phyloP scores from a whole-genome alignment of 495 filamentous ascomycete species.

The Aspergillus campestris region DNA sequence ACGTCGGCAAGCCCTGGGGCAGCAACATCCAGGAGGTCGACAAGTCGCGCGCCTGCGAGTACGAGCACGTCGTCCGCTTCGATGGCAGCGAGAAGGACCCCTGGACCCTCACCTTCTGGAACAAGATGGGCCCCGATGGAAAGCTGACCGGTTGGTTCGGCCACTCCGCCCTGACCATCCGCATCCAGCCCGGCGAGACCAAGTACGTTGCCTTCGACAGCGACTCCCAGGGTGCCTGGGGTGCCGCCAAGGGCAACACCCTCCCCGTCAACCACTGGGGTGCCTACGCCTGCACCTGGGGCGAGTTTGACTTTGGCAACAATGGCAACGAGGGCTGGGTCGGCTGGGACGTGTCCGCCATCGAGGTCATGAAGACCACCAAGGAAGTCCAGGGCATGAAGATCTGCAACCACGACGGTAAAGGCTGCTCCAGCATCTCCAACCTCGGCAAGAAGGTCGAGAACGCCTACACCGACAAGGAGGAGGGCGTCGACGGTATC shows the following conservation, averaged over 20 bases:
- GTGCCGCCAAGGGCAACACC: slow-evolving; percentile 25
- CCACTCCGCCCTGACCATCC: slow-evolving; percentile 33
- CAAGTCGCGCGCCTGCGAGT: slow-evolving; percentile 25
- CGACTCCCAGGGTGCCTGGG: slow-evolving; percentile 35
- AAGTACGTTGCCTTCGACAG: slow-evolving; percentile 41
- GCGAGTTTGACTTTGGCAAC: slow-evolving; percentile 47
- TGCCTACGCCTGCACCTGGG: slow-evolving; percentile 40
- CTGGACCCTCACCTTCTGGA: slow-evolving; percentile 45
- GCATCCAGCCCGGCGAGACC: slow-evolving; percentile 28
- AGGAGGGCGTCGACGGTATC: slow-evolving; percentile 19
- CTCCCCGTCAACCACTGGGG: slow-evolving; percentile 22
- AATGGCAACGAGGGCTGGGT: slow-evolving; percentile 36
- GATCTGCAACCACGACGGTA: slow-evolving; percentile 28
- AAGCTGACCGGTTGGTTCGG: slow-evolving; percentile 32
- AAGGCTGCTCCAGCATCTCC: slow-evolving; percentile 29
- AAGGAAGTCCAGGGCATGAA: slow-evolving; percentile 32
- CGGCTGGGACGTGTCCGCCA: slow-evolving; percentile 49
- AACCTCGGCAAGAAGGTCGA: slow-evolving; percentile 11
- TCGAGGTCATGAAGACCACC: slow-evolving; percentile 30
- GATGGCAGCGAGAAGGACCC: slow-evolving; percentile 27
- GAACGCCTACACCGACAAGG: slow-evolving; percentile 29
- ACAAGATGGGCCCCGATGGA: slow-evolving; percentile 37
- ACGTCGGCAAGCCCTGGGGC: slow-evolving; percentile 43
- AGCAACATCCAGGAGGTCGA: slow-evolving; percentile 43
- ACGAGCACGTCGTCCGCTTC: slow-evolving; percentile 41